Evolutionary conservation across 768 basidiomycete genomes (phyloP).

Genomic region (Boletus tylopilopsis): DNA sequence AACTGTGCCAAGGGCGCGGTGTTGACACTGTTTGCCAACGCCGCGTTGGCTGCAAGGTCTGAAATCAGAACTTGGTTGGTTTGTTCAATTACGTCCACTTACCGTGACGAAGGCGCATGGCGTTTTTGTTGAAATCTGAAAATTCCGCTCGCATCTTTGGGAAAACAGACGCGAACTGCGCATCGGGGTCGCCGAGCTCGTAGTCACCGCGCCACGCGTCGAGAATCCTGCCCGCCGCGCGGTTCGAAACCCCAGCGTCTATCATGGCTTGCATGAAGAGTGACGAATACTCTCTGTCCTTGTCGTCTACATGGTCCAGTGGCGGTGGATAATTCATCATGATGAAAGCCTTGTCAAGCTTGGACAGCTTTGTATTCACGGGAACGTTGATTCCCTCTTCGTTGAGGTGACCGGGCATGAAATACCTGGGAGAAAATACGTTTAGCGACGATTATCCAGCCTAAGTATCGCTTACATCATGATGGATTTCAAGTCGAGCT

Average conservation of each 20-base stretch:
- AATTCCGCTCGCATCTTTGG: neutral
- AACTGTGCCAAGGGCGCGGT: neutral
- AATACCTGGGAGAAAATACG: neutral
- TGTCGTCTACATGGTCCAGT: neutral
- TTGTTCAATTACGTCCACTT: neutral
- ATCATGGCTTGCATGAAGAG: neutral
- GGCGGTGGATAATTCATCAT: neutral
- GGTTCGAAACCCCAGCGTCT: neutral
- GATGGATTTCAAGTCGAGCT: neutral
- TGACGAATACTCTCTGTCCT: neutral
- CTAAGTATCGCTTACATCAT: neutral
- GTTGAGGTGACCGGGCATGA: neutral
- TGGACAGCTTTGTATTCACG: neutral
- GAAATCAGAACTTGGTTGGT: neutral
- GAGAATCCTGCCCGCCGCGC: neutral
- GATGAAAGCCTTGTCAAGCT: neutral
- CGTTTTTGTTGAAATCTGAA: neutral
- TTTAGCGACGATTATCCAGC: no score
- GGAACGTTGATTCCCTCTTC: neutral
- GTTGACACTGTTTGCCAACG: neutral
- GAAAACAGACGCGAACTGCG: neutral
- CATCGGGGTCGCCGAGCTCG: no score
- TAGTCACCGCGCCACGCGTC: no score
- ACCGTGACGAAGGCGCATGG: neutral
- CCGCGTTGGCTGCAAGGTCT: neutral